Evolutionary conservation across 1,284 basidiomycete species (phyloP), one percentile per base, ranked within the genome.

Genomic region (Ceratobasidium sp.): DNA sequence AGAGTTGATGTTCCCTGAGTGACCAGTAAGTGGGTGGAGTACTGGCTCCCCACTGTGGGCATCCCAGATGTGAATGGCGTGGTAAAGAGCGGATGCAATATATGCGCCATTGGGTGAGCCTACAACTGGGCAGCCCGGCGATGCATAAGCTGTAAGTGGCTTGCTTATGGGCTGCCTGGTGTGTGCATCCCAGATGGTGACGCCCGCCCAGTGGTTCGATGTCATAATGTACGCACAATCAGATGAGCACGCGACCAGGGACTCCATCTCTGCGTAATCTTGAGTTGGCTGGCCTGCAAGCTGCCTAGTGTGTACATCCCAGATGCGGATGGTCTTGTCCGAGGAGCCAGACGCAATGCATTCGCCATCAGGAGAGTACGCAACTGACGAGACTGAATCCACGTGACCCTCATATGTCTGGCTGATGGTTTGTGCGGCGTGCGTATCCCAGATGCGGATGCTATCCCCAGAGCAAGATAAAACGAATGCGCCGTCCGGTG

Each of bases 181-280:
- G 15, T n/a, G 37, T 66, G 64, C 19, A 49, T 66, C 43, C 64
- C 64, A 66, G 37, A 66, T 43, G 32, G 32, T 6, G 3, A 67
- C n/a, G 3, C n/a, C 25, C 25, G 25, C 25, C 25, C 25, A 29
- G 25, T 29, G 25, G 25, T 29, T 29, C 25, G 25, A 29, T 29
- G 25, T 29, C 25, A 29, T 22, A 22, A 59, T 32, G 9, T 40
- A 9, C 25, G 57, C 32, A 32, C 29, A 13, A 29, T 59, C 15
- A 15, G 59, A 9, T 22, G 37, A 37, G 59, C 9, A 62, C 34
- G 15, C 34, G 11, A 62, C 59, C 59, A 29, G 32, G 8, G 6
- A 15, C 19, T n/a, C 22, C 15, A 29, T 29, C 25, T 8, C 9
- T 32, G 59, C 17, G 9, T 40, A 9, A 6, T 8, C 59, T 17